Evolutionary conservation across 2,329 filamentous ascomycete genomes (phyloP), one percentile per base, ranked within the genome.

Genomic region (Beauveria varroae): DNA sequence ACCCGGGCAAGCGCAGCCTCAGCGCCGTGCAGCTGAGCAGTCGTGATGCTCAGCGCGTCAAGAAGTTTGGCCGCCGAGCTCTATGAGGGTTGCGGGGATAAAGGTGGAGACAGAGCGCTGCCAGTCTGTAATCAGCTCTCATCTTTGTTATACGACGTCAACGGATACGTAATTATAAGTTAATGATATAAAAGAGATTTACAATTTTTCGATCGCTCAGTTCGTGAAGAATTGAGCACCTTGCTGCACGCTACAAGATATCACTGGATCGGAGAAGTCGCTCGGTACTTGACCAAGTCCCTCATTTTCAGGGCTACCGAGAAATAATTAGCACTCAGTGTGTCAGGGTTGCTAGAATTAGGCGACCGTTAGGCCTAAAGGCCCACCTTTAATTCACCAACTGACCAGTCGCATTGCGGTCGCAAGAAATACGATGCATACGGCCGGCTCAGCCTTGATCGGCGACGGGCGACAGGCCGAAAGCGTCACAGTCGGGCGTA

Each of bases 21-120:
- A 69, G 73, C 46, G 81, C 81, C 1, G 77, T 83, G 3, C 74
- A 81, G 71, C 55, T 83, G 46, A 70, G 76, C 51, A 64, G 65
- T n/a, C 72, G 73, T 51, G 81, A 84, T 68, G 77, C 79, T 3
- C 60, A 66, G 30, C 78, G 78, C 68, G 75, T 77, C 10, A 82
- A 81, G 74, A 79, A 72, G 68, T 82, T 81, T 69, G 74, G 75
- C 1, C 63, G 64, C 54, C 65, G 28, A 14, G 28, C 46, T 20
- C 43, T 30, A 24, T 61, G 30, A 56, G 24, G 46, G 26, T 20
- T 14, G 0, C 18, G 26, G 10, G 18, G 16, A 18, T 8, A 12
- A 5, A 51, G 20, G 40, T 37, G n/a, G 18, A 28, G 37, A 18
- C 24, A 3, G 8, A 20, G n/a, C 18, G 20, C 44, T 20, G 20